Conservation (phyloP, 371 early-diverging fungal species). For the Entomophthora muscae region DNA sequence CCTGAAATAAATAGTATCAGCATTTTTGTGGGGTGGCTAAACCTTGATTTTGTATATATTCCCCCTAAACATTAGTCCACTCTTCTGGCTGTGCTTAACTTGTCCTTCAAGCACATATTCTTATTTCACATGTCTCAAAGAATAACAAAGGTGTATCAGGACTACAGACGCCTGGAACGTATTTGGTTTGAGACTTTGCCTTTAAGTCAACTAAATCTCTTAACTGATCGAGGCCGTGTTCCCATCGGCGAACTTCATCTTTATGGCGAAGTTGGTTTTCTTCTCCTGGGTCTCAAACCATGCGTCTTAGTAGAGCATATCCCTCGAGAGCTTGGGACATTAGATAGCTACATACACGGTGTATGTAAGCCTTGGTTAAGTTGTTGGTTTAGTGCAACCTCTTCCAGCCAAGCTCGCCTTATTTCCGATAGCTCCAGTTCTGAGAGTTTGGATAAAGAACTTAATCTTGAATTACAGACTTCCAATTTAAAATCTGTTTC, state of each 20-base stretch:
- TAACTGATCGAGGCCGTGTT: slow-evolving; percentile 3
- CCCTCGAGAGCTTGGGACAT: background rate
- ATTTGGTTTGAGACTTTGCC: background rate
- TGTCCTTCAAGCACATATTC: too few species aligned
- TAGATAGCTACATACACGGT: background rate
- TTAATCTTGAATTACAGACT: background rate
- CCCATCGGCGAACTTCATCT: background rate
- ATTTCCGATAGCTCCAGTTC: background rate
- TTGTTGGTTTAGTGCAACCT: background rate
- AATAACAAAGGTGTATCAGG: background rate
- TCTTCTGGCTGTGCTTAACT: too few species aligned
- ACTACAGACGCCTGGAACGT: background rate
- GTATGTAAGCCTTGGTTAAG: background rate
- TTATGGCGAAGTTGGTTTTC: slow-evolving; percentile 4
- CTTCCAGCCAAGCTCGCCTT: background rate
- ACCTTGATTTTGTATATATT: too few species aligned
- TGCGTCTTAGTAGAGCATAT: slow-evolving; percentile 4
- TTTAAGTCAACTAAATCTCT: background rate
- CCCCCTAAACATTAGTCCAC: too few species aligned
- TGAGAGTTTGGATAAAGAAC: background rate
- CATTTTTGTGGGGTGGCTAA: too few species aligned
- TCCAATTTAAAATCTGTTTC: background rate
- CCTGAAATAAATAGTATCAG: too few species aligned
- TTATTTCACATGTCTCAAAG: too few species aligned
- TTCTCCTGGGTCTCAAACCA: background rate